Evolutionary conservation across 2,329 filamentous ascomycete genomes (phyloP).

Genomic region (Teratosphaeria nubilosa): DNA sequence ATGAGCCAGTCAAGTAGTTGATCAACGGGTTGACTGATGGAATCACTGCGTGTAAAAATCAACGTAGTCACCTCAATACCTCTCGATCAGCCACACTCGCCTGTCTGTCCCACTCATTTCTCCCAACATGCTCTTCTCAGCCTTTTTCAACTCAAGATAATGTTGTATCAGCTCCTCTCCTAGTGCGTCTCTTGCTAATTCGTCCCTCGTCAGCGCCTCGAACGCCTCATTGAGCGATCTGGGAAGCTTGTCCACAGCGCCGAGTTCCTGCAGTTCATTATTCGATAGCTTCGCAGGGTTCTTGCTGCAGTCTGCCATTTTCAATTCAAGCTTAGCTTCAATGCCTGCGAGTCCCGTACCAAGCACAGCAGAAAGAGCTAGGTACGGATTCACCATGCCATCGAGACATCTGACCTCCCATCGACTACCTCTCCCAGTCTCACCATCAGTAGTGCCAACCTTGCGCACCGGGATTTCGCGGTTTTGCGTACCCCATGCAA

Average conservation of each 20-base stretch:
- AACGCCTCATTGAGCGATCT: conserved; percentile 46
- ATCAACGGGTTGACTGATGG: not conserved
- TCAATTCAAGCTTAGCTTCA: conserved; percentile 16
- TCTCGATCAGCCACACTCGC: conserved; percentile 53
- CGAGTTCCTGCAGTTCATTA: conserved; percentile 40
- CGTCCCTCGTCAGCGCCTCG: conserved; percentile 39
- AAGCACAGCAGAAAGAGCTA: conserved; percentile 54
- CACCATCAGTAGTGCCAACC: conserved; percentile 29
- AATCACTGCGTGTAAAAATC: not conserved
- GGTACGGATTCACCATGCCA: conserved; percentile 67
- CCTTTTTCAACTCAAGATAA: conserved; percentile 50
- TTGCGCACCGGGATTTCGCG: conserved; percentile 64
- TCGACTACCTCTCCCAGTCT: conserved; percentile 38
- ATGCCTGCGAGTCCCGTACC: conserved; percentile 51
- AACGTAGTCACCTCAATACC: conserved; percentile 40
- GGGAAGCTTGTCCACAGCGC: conserved; percentile 48
- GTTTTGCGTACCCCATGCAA: conserved; percentile 74
- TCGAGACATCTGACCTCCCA: conserved; percentile 77
- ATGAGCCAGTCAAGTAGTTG: not conserved
- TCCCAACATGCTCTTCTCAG: conserved; percentile 44
- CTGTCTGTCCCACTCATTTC: conserved; percentile 40
- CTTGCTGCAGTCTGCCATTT: conserved; percentile 9
- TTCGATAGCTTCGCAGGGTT: conserved; percentile 45
- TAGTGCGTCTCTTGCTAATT: conserved; percentile 37
- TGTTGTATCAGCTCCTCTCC: conserved; percentile 43